phyloP scores from a whole-genome alignment of 2,329 filamentous ascomycete species.

The Trichoderma hamatum region DNA sequence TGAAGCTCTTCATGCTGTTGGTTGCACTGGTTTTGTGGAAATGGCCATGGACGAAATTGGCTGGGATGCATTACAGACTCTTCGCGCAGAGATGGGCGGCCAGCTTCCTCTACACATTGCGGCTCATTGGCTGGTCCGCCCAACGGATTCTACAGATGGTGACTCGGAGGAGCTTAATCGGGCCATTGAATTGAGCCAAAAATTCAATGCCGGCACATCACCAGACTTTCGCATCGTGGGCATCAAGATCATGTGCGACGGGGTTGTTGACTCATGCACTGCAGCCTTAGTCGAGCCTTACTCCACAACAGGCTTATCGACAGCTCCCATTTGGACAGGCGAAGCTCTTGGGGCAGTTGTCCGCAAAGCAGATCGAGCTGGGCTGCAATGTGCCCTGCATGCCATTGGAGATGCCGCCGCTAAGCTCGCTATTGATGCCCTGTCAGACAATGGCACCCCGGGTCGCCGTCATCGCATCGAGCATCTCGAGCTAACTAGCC shows the following conservation, averaged over 20 bases:
- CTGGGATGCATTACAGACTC: slow-evolving; percentile 12
- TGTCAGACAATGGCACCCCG: slow-evolving; percentile 16
- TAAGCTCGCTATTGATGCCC: slow-evolving; percentile 19
- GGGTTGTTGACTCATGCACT: slow-evolving; percentile 19
- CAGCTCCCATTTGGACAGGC: slow-evolving; percentile 10
- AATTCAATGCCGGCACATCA: background rate
- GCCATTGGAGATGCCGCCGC: slow-evolving; percentile 21
- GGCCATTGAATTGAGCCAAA: background rate
- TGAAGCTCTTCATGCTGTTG: slow-evolving; percentile 12
- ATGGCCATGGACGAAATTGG: slow-evolving; percentile 22
- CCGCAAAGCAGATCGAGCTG: slow-evolving; percentile 8
- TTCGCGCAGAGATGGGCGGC: slow-evolving; percentile 15
- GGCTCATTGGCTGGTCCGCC: slow-evolving; percentile 18
- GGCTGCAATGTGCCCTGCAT: slow-evolving; percentile 16
- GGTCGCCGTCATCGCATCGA: slow-evolving; percentile 20
- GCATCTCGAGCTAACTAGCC: slow-evolving; percentile 13
- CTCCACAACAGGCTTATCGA: slow-evolving; percentile 10
- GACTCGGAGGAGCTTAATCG: slow-evolving; percentile 3
- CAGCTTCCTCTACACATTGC: slow-evolving; percentile 19
- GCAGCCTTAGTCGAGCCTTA: slow-evolving; percentile 21
- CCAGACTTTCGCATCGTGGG: slow-evolving; percentile 21
- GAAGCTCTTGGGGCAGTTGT: slow-evolving; percentile 17
- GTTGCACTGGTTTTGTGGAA: slow-evolving; percentile 18
- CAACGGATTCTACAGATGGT: slow-evolving; percentile 9
- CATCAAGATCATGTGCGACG: slow-evolving; percentile 22